Conservation (phyloP, 345 rosid genomes). For the Atalantia buxifolia region DNA sequence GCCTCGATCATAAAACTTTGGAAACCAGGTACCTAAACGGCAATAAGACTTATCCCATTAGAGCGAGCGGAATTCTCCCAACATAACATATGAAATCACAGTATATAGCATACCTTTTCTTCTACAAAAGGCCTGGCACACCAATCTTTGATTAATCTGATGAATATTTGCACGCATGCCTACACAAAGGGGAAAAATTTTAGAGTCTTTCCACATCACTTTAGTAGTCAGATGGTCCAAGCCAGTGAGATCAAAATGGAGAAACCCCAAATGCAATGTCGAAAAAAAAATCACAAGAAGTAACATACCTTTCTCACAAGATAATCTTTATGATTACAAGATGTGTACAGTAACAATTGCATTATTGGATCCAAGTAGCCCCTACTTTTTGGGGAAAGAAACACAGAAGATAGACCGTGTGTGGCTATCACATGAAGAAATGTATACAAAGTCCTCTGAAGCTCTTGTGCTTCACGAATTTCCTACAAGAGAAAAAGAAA, state of each 20-base stretch:
- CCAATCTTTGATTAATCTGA: conserved; percentile 91
- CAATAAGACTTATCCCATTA: background rate
- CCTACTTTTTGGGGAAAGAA: conserved; percentile 65
- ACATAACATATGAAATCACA: background rate
- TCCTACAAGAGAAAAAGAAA: conserved; percentile 45
- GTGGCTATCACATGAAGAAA: conserved; percentile 85
- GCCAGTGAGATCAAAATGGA: background rate
- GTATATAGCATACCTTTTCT: conserved; percentile 51
- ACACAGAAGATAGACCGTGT: conserved; percentile 79
- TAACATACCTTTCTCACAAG: conserved; percentile 68
- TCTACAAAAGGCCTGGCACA: conserved; percentile 49
- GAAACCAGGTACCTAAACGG: conserved; percentile 78
- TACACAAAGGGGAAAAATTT: conserved; percentile 22
- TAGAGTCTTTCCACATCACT: background rate
- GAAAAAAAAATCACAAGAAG: background rate
- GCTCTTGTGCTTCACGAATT: conserved; percentile 82
- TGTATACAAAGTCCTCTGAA: conserved; percentile 77
- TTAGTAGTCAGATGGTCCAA: background rate
- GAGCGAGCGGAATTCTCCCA: background rate
- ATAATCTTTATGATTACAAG: conserved; percentile 79
- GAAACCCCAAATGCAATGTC: background rate
- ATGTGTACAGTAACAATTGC: conserved; percentile 60
- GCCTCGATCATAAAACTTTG: conserved; percentile 61
- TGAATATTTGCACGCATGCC: conserved; percentile 94
- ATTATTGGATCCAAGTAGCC: conserved; percentile 54